Base-by-base conservation (phyloP, 805 yeast species). In the Ogataea paraovalis region DNA sequence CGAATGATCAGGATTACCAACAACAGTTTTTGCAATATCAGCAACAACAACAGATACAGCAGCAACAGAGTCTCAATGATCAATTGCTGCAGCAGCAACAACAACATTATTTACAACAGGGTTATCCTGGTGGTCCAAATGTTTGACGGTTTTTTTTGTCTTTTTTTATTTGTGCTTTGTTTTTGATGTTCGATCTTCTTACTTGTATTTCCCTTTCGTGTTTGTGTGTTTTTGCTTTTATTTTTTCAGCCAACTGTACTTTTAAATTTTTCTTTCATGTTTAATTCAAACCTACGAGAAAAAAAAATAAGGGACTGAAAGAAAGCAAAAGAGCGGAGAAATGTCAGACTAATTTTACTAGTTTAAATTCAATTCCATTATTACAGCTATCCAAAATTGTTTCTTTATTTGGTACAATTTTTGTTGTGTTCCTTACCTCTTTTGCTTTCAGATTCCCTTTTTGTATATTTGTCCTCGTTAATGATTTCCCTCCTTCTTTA, bases 1-100 rank as follows among this genome's bases (percentile, higher is more conserved):
- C 48, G 12, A 48, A 45, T 21, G 52, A 52, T 23, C 48, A 46
- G 20, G 62, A 50, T 16, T 56, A 54, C 43, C 61, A 54, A 36
- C 55, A 53, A 20, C 57, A 53, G 23, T 49, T 54, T 37, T 50
- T 48, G 37, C 55, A 51, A 10, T 48, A 43, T 18, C 51, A 43
- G 12, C 56, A 49, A 18, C 53, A 45, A 23, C 52, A 55, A 16
- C 59, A 57, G 25, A 56, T 53, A 36, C 56, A 52, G 18, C 57
- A 52, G 34, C 55, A 49, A 20, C 48, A 43, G 14, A 44, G 39
- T 12, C 54, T 25, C 10, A 25, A 45, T 20, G 47, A 47, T 13
- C 51, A 45, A 20, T 52, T 42, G 46, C 59, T 38, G 43, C 53
- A 40, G 42, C 49, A 45, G 22, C 52, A 46, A 30, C 42, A 38